Evolutionary conservation across 2,329 filamentous ascomycete species (phyloP).

Genomic region (Nemania sp.): DNA sequence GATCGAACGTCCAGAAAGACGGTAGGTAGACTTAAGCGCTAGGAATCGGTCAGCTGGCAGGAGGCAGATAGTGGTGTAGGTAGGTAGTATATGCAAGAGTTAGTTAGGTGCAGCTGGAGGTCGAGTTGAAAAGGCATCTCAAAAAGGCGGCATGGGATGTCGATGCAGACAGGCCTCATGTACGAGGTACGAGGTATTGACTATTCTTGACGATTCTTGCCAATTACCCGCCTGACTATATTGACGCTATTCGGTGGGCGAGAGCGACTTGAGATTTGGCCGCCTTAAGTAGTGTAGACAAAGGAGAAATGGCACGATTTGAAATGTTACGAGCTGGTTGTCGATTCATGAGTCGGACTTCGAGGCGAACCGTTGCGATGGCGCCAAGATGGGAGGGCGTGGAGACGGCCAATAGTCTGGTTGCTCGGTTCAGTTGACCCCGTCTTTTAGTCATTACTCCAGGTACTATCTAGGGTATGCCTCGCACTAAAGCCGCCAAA

Average conservation of each 20-base stretch:
- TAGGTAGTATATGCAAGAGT: too few relatives aligned
- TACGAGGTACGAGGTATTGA: too few relatives aligned
- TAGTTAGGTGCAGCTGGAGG: neutral
- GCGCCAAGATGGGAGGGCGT: neutral
- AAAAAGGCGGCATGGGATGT: neutral
- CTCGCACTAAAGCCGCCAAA: neutral
- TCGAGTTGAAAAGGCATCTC: neutral
- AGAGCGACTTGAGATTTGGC: neutral
- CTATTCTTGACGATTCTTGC: too few relatives aligned
- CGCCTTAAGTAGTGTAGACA: too few relatives aligned
- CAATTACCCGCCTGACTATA: neutral
- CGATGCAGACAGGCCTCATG: too few relatives aligned
- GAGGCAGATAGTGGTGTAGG: too few relatives aligned
- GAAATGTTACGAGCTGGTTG: slow-evolving; percentile 7
- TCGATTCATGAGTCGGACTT: slow-evolving; percentile 10
- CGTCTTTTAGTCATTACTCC: slow-evolving; percentile 13
- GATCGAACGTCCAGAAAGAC: neutral
- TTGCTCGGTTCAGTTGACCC: slow-evolving; percentile 11
- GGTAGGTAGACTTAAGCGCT: neutral
- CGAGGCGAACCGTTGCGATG: slow-evolving; percentile 5
- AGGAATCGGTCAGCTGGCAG: neutral
- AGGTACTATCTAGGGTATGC: neutral
- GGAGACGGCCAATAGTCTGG: slow-evolving; percentile 9
- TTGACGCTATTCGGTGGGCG: neutral
- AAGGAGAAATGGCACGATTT: neutral